phyloP scores from a whole-genome alignment of 306 rosid species.

The Aeschynomene evenia region DNA sequence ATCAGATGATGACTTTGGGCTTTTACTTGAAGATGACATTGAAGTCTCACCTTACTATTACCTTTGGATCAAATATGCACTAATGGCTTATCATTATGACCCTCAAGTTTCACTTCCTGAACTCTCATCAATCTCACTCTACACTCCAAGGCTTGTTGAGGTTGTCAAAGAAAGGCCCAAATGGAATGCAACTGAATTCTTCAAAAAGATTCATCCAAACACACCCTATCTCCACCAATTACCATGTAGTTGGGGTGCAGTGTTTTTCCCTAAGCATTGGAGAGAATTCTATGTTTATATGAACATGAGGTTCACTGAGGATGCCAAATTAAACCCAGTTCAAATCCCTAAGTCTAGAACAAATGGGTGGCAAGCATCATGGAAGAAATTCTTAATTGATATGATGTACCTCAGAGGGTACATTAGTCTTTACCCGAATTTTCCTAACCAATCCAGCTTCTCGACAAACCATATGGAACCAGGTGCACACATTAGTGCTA shows the following conservation, averaged over 20 bases:
- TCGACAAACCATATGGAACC: conserved; percentile 99
- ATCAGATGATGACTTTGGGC: conserved; percentile 78
- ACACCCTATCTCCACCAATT: conserved; percentile 92
- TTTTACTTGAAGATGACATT: conserved; percentile 88
- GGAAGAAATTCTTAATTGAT: conserved; percentile 96
- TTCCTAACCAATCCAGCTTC: conserved; percentile 88
- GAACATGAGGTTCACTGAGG: conserved; percentile 88
- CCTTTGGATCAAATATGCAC: conserved; percentile 94
- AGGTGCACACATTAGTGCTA: conserved; percentile 96
- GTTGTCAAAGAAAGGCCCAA: conserved; percentile 94
- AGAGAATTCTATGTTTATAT: conserved; percentile 93
- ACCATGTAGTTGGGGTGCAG: conserved; percentile 98
- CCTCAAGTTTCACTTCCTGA: conserved; percentile 85
- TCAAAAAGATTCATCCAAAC: conserved; percentile 75
- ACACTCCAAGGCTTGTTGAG: conserved; percentile 88
- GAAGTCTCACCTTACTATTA: conserved; percentile 96
- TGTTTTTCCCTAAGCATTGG: conserved; percentile 98
- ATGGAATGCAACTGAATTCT: conserved; percentile 84
- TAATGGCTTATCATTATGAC: conserved; percentile 81
- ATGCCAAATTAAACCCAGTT: conserved; percentile 81
- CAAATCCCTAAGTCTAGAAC: conserved; percentile 93
- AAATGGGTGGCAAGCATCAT: conserved; percentile 99
- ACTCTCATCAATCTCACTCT: conserved; percentile 85
- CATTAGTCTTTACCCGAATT: conserved; percentile 88
- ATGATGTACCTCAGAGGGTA: conserved; percentile 99